Evolutionary conservation across 2,329 filamentous ascomycete genomes (phyloP), one percentile per base, ranked within the genome.

Genomic region (Neurospora sp.): DNA sequence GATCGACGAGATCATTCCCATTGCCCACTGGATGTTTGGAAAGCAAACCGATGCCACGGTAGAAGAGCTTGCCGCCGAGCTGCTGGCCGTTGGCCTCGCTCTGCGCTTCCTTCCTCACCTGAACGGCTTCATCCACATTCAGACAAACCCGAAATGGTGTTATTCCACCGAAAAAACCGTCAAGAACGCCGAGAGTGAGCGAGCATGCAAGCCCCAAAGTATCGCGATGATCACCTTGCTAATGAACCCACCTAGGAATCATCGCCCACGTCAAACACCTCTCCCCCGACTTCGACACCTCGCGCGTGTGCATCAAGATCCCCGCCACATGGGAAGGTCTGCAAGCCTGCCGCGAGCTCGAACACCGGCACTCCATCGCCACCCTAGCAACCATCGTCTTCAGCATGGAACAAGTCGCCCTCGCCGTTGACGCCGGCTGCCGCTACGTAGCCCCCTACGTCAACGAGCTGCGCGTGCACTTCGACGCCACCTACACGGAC

Each of bases 391-490:
- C 89, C 0, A 89, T 87, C 1, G 79, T 91, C 67, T 91, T 90
- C 74, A 86, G 84, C 62, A 82, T 89, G 74, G 82, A 86, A 52
- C 89, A 90, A 75, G 88, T 87, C 0, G 81, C 82, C 1, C 79
- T 89, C 1, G 88, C 89, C 0, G 84, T 82, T 0, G 84, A 88
- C 67, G 85, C 83, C 0, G 82, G 83, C 4, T 90, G 87, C 73
- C 84, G 83, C 0, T 90, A 90, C 74, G 86, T 91, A 62, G 87
- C 88, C 0, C 89, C 89, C 0, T 91, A 90, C 72, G 86, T 90
- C 38, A 90, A 90, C 75, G 87, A 90, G 73, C 79, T 91, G 52
- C 85, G 84, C 72, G 88, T 89, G 5, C 87, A 90, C 74, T 87
- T 89, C 70, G 84, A 87, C 58, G 74, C 79, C 68, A 86, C 83